These are phyloP conservation scores for Tripidium arundinaceum DNA, from an alignment of 202 grass and related monocot species.

Conservation along the genomic window DNA sequence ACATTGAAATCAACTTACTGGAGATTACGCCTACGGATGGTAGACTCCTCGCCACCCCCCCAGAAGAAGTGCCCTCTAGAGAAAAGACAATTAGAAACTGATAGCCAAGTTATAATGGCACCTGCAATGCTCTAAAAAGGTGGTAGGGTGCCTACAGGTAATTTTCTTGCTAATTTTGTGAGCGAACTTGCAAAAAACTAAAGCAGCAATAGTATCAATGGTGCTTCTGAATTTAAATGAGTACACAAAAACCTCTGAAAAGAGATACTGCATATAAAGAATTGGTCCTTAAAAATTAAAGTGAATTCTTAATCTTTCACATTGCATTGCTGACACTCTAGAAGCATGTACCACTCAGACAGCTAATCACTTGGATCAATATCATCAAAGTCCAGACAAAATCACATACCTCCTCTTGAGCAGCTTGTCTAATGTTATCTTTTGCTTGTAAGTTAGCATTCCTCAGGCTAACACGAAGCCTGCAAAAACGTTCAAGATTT, in stretches of 20 bases:
- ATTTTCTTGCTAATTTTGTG: neutral
- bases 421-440: slow-evolving; percentile 69
- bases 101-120: slow-evolving; percentile 2
- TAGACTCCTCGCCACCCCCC: slow-evolving; percentile 86
- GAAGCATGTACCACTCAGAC: neutral
- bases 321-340: neutral
- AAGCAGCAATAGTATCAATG: neutral
- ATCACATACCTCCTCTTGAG: slow-evolving; percentile 57
- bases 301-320: neutral
- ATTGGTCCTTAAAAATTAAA: neutral
- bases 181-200: neutral
- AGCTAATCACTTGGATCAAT: neutral
- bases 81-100: slow-evolving; percentile 26
- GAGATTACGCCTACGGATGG: slow-evolving; percentile 61
- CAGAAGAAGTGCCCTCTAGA: slow-evolving; percentile 77
- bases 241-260: neutral
- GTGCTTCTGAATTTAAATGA: neutral
- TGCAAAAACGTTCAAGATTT: slow-evolving; percentile 18
- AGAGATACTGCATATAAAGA: neutral
- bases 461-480: slow-evolving; percentile 52
- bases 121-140: neutral
- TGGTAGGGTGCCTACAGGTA: neutral
- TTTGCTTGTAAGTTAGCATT: slow-evolving; percentile 90
- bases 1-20: slow-evolving; percentile 58
- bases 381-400: slow-evolving; percentile 19